These are phyloP conservation scores for Micromonas commoda DNA, from an alignment of 139 green algal genomes.

Conservation along the genomic window DNA sequence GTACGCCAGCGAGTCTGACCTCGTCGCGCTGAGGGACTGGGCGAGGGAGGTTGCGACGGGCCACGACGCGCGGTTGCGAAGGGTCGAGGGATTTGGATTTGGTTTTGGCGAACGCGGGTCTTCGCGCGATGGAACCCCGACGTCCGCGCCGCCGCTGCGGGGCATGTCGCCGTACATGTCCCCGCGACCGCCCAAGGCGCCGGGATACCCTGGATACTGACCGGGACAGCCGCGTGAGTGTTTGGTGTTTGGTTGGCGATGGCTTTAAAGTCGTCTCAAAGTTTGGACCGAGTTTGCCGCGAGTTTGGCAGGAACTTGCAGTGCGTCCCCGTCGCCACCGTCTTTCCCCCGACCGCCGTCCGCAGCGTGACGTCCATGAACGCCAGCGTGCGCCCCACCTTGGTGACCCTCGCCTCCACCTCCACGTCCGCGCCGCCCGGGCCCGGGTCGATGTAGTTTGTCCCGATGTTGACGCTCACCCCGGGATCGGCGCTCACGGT, in stretches of 20 bases:
- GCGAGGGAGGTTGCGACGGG: not conserved
- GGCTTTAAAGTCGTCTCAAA: too few species aligned
- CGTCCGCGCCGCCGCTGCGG: too few species aligned
- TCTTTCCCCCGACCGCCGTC: not conserved
- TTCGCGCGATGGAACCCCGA: too few species aligned
- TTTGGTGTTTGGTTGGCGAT: too few species aligned
- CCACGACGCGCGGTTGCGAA: not conserved
- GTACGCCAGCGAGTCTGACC: not conserved
- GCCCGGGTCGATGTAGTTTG: not conserved
- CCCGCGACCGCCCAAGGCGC: too few species aligned
- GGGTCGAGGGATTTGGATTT: not conserved
- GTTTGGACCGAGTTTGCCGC: not conserved
- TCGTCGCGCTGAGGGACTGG: not conserved
- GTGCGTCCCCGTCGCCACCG: not conserved
- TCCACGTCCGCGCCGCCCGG: not conserved
- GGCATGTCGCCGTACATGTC: too few species aligned
- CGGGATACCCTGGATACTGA: too few species aligned
- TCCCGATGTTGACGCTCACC: not conserved
- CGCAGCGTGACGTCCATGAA: not conserved
- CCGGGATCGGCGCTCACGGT: not conserved
- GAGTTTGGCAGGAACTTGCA: slow-evolving; percentile 9
- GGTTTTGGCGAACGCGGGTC: too few species aligned
- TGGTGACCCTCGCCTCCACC: not conserved
- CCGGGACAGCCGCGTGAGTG: too few species aligned
- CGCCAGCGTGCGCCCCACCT: not conserved